Percentiles rank a stretch among this genome's conserved stretches.
These are phyloP conservation scores for Clitopilus hobsonii DNA, from an alignment of 768 basidiomycete genomes.

Conservation along the genomic window DNA sequence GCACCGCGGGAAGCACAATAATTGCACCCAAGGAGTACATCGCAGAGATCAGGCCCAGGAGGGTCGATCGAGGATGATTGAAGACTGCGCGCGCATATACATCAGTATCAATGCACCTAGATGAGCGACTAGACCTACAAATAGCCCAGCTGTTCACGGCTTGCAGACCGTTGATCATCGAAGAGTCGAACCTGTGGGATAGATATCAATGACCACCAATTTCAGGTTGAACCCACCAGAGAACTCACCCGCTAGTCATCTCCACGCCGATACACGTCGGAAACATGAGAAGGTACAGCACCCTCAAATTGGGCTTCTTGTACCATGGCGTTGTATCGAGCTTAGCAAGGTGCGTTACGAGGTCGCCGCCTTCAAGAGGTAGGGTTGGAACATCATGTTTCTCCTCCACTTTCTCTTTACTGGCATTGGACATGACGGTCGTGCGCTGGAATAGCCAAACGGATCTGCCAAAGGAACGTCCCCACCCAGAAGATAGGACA, in stretches of 20 bases:
- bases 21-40: conserved; percentile 62
- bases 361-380: conserved; percentile 17
- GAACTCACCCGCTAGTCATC: conserved; percentile 52
- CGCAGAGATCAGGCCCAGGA: conserved; percentile 53
- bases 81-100: conserved; percentile 33
- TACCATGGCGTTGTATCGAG: conserved; percentile 60
- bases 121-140: conserved; percentile 28
- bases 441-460: neutral
- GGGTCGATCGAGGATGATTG: conserved; percentile 45
- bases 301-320: conserved; percentile 51
- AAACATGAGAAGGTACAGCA: conserved; percentile 51
- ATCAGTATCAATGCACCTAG: neutral
- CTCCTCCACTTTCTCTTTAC: conserved; percentile 1
- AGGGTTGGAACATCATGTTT: conserved; percentile 3
- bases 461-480: neutral
- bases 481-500: neutral
- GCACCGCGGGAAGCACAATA: conserved; percentile 47
- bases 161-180: conserved; percentile 62
- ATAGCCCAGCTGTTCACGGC: conserved; percentile 52
- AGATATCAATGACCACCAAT: neutral
- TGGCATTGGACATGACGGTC: conserved; percentile 7
- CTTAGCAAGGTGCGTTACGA: conserved; percentile 38
- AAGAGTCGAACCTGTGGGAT: conserved; percentile 44
- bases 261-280: conserved; percentile 60
- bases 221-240: neutral